These are phyloP conservation scores for Lizonia empirigonia DNA, from an alignment of 2,329 filamentous ascomycete species.

Conservation along the genomic window DNA sequence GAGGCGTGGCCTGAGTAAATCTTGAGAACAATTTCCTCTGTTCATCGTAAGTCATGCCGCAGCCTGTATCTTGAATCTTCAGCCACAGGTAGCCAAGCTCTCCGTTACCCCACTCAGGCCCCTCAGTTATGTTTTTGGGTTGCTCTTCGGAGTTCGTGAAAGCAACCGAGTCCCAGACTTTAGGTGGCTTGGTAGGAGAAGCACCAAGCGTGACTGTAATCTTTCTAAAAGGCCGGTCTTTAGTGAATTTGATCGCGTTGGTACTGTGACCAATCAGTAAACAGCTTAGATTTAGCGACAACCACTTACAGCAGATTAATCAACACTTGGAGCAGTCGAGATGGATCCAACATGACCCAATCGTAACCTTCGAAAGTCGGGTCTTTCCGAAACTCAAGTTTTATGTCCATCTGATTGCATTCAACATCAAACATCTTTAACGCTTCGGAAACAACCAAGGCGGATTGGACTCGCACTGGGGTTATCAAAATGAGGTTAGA, in stretches of 20 bases:
- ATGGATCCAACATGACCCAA: slow-evolving; percentile 40
- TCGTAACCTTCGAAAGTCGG: slow-evolving; percentile 48
- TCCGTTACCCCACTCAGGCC: slow-evolving; percentile 40
- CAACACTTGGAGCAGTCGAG: slow-evolving; percentile 33
- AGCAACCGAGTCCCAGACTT: slow-evolving; percentile 22
- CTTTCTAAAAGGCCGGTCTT: slow-evolving; percentile 38
- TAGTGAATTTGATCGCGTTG: slow-evolving; percentile 46
- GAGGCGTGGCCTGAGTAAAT: slow-evolving; percentile 39
- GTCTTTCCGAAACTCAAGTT: slow-evolving; percentile 47
- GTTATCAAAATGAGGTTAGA: slow-evolving; percentile 37
- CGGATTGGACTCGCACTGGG: slow-evolving; percentile 29
- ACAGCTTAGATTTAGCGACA: slow-evolving; percentile 24
- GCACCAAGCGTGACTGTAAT: slow-evolving; percentile 49
- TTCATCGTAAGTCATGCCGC: slow-evolving; percentile 47
- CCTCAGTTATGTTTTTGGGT: slow-evolving; percentile 12
- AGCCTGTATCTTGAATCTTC: slow-evolving; percentile 48
- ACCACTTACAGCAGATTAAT: slow-evolving; percentile 38
- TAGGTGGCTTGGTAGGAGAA: slow-evolving; percentile 21
- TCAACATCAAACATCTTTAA: slow-evolving; percentile 40
- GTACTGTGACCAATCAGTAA: slow-evolving; percentile 38
- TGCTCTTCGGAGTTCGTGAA: slow-evolving; percentile 21
- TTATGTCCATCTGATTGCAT: slow-evolving; percentile 43
- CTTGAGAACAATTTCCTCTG: slow-evolving; percentile 42
- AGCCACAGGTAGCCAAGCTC: slow-evolving; percentile 44
- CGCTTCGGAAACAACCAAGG: slow-evolving; percentile 30